Evolutionary conservation across 805 yeast genomes (phyloP), one percentile per base, ranked within the genome.

Genomic region (Diddensiella transvaalensis): DNA sequence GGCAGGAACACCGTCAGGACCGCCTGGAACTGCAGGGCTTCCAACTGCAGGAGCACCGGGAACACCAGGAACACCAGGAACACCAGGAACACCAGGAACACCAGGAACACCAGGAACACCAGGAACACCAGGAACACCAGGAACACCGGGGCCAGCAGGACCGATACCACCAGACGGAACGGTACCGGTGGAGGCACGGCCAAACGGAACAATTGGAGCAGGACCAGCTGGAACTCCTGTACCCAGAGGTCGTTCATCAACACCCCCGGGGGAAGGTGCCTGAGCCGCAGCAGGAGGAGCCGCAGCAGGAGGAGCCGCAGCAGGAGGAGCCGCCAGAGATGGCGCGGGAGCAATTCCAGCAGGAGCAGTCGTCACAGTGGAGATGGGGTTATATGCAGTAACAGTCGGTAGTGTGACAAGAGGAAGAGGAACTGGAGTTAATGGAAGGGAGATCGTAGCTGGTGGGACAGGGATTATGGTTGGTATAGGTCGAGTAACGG

Each of bases 81-180:
- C 33, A 42, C 44, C 46, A 11, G 40, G 40, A 36, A 40, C n/a
- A 41, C 13, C 18, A 41, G 11, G 6, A 10, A 33, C 46, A 41
- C 22, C 44, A 41, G 10, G 21, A 33, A 22, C 8, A 41, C 10
- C 6, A 26, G 44, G 44, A 32, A n/a, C 15, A 41, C 10, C 29
- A 11, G 42, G 23, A 11, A 36, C 10, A 39, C 18, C 21, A 15
- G 15, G 15, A 15, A 6, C 21, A 15, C 8, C 21, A 17, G 38
- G 38, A 8, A n/a, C 15, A 13, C 38, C 38, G 15, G 38, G 38
- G 38, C 15, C 21, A 6, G 15, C 6, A 35, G 38, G 21, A 35
- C 17, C 18, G 8, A 6, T 8, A 13, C 18, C 38, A 35, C 8
- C 15, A 35, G 38, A 15, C 38, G 15, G 38, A n/a, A 35, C 17